Base-by-base conservation (phyloP, 768 basidiomycete species). In the Calvatia gigantea region DNA sequence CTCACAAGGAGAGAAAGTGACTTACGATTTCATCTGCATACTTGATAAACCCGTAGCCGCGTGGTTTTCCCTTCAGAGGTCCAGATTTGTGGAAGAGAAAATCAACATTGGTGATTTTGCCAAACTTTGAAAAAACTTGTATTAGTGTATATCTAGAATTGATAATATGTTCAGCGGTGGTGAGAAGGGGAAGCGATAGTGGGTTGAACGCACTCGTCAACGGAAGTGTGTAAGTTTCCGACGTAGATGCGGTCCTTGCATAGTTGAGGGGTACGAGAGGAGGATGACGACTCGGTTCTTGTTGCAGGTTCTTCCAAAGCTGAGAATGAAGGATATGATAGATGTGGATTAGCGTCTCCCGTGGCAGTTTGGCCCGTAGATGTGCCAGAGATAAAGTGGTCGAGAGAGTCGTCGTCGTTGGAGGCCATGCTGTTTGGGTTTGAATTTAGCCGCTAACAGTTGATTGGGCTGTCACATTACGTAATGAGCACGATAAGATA, bases 61-160 rank as follows among this genome's bases (percentile, higher is more conserved):
- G 78, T 0, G 97, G 95, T 68, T 91, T 97, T 15, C 97, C 97
- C 67, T 87, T 94, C 64, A 86, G 71, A 11, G 85, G 79, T 0
- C 96, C 97, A 0, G 88, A 76, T 71, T 96, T 98, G 78, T 99
- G 95, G 66, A 98, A 98, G 59, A 98, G 79, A 69, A 86, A 98
- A 70, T 99, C 97, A 49, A 98, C 81, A 61, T 94, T 92, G 19
- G 92, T 82, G 58, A 98, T 81, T 70, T 92, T 94, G 52, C 97
- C 97, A 68, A 86, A 94, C 71, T 89, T 94, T 29, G 89, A 82
- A 71, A 97, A 97, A 32, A 95, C 70, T 70, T 95, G 91, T 19
- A 98, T 81, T 14, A 99, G 78, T 3, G 91, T 77, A 70, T 93
- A 92, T 69, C 94, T 96, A 60, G 44, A 35, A n/a, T 29, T 29